Conservation (phyloP, 2,329 filamentous ascomycete genomes). For the Penicillium polonicum region DNA sequence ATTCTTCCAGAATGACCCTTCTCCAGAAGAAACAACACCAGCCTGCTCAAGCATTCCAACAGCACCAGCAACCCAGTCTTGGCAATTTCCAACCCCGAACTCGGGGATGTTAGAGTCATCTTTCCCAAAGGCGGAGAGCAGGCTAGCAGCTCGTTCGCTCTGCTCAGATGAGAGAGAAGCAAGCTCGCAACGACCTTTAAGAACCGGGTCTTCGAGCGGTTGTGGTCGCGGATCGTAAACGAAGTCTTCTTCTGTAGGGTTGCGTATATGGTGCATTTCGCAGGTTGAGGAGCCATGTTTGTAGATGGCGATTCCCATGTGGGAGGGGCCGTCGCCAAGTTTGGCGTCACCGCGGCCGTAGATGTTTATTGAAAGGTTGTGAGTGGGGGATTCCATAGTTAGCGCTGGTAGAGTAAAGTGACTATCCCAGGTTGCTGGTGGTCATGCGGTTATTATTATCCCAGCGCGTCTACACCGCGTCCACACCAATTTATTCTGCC, state of each 20-base stretch:
- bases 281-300: neutral
- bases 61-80: neutral
- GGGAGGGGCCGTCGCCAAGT: neutral
- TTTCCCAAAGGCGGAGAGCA: neutral
- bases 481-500: neutral
- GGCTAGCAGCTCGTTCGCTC: neutral
- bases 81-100: neutral
- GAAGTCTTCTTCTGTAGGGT: neutral
- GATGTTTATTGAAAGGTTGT: neutral
- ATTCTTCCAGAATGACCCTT: neutral
- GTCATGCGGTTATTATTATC: neutral
- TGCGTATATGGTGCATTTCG: slow-evolving; percentile 1
- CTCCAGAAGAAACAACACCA: neutral
- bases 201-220: neutral
- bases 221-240: neutral
- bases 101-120: neutral
- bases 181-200: neutral
- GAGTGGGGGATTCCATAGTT: neutral
- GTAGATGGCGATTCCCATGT: neutral
- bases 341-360: neutral
- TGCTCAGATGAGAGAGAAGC: neutral
- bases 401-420: neutral
- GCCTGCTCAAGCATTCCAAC: neutral
- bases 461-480: neutral
- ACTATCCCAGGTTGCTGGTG: neutral